phyloP scores from a whole-genome alignment of 352 stramenopile species.

The Phytopythium montanum region DNA sequence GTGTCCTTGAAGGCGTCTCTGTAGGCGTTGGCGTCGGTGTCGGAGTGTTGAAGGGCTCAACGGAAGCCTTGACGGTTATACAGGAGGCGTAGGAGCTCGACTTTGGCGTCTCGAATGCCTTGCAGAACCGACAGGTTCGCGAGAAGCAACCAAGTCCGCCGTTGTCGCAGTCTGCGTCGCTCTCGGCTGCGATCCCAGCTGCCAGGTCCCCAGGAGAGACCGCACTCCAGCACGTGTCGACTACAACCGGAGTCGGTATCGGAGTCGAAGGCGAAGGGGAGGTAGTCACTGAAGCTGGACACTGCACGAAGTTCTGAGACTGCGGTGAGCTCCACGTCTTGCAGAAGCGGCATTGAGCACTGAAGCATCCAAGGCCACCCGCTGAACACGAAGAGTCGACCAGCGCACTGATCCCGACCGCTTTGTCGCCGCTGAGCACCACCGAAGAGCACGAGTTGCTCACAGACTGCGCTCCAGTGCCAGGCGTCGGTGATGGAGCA shows the following conservation, averaged over 20 bases:
- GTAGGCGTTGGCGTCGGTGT: constrained; percentile 1
- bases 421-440: constrained; percentile 1
- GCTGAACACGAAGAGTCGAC: not conserved
- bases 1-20: not conserved
- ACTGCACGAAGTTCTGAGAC: constrained; percentile 5
- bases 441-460: not conserved
- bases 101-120: constrained; percentile 1
- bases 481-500: constrained; percentile 5
- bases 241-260: not conserved
- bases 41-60: not conserved
- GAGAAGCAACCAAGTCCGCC: constrained; percentile 20
- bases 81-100: constrained; percentile 1
- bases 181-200: not conserved
- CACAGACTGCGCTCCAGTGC: not conserved
- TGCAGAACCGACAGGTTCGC: constrained; percentile 20
- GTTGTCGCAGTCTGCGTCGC: constrained; percentile 10
- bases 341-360: constrained; percentile 14
- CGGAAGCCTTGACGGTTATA: not conserved
- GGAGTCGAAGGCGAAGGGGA: not conserved
- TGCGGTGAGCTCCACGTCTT: not conserved
- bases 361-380: constrained; percentile 5
- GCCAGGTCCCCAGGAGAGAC: constrained; percentile 1
- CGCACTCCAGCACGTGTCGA: constrained; percentile 1
- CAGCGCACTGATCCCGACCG: not conserved
- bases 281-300: not conserved